A percentile compares a stretch with the other conserved stretches of the same genome.
Evolutionary conservation across 371 early-diverging fungal genomes (phyloP).

Genomic region (Blakeslea trispora): DNA sequence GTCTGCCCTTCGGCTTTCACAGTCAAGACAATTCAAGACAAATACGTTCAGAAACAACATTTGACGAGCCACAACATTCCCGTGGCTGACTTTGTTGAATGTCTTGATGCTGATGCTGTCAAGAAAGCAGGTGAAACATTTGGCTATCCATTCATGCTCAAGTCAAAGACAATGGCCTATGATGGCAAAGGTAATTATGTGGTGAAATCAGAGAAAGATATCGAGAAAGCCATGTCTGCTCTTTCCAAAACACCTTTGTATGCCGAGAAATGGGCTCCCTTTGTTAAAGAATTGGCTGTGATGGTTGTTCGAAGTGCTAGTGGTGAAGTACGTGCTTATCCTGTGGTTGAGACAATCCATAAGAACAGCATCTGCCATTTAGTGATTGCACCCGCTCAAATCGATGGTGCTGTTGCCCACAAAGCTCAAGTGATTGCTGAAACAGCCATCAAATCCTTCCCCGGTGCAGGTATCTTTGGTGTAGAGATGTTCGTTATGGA

Average conservation of each 20-base stretch:
- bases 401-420: conserved; percentile 72
- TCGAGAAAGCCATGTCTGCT: conserved; percentile 61
- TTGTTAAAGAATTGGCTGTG: conserved; percentile 90
- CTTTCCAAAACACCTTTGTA: conserved; percentile 67
- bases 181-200: conserved; percentile 95
- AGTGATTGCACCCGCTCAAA: conserved; percentile 94
- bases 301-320: conserved; percentile 90
- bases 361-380: conserved; percentile 93
- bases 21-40: conserved; percentile 91
- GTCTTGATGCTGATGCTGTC: conserved; percentile 51
- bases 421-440: conserved; percentile 82
- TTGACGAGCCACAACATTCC: conserved; percentile 65
- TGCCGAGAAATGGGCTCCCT: conserved; percentile 93
- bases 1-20: conserved; percentile 83
- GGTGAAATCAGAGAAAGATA: conserved; percentile 66
- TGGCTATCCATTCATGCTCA: conserved; percentile 94
- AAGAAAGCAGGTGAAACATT: conserved; percentile 60
- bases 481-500: conserved; percentile 94
- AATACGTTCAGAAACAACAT: conserved; percentile 86
- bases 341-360: conserved; percentile 95
- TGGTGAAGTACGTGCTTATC: conserved; percentile 84
- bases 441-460: conserved; percentile 75
- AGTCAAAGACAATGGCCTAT: conserved; percentile 91
- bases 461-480: conserved; percentile 93
- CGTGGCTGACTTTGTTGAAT: conserved; percentile 72